Conservation (phyloP, 1,284 basidiomycete genomes). For the Cryptococcus jaspeensis region DNA sequence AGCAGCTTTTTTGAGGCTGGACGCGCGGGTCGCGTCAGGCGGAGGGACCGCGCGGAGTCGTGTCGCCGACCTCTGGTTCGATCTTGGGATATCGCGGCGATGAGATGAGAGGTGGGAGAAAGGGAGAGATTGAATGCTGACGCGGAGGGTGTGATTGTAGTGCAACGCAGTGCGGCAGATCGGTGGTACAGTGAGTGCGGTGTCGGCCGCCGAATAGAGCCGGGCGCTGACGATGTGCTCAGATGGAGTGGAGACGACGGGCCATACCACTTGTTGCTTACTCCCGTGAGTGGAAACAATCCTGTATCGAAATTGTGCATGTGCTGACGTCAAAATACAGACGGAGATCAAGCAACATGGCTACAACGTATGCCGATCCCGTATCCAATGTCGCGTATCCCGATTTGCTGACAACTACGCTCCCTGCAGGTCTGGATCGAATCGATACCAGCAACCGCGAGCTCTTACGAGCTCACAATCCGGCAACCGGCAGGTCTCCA, state of each 20-base stretch:
- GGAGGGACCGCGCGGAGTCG: too few relatives aligned
- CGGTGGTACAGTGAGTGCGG: slow-evolving; percentile 23
- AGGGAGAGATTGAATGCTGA: neutral
- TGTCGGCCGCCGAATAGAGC: neutral
- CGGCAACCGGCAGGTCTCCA: slow-evolving; percentile 37
- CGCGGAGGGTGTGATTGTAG: slow-evolving; percentile 4
- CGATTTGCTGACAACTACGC: neutral
- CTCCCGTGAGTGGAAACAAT: slow-evolving; percentile 31
- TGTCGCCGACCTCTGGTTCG: too few relatives aligned
- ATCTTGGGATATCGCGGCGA: too few relatives aligned
- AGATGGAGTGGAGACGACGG: slow-evolving; percentile 48
- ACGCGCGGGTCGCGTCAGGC: too few relatives aligned
- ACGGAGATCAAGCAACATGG: slow-evolving; percentile 41
- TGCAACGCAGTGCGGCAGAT: slow-evolving; percentile 24
- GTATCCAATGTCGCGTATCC: neutral
- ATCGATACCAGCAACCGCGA: slow-evolving; percentile 34
- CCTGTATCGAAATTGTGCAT: neutral
- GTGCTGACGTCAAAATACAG: slow-evolving; percentile 13
- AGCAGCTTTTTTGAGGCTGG: too few relatives aligned
- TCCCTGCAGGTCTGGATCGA: slow-evolving; percentile 40
- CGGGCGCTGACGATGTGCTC: neutral
- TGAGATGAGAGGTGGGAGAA: neutral
- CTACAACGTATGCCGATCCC: slow-evolving; percentile 36
- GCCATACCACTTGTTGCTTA: slow-evolving; percentile 47
- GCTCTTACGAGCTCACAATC: slow-evolving; percentile 35